Conservation (phyloP, 805 yeast species). For the Myxozyma sirexii region DNA sequence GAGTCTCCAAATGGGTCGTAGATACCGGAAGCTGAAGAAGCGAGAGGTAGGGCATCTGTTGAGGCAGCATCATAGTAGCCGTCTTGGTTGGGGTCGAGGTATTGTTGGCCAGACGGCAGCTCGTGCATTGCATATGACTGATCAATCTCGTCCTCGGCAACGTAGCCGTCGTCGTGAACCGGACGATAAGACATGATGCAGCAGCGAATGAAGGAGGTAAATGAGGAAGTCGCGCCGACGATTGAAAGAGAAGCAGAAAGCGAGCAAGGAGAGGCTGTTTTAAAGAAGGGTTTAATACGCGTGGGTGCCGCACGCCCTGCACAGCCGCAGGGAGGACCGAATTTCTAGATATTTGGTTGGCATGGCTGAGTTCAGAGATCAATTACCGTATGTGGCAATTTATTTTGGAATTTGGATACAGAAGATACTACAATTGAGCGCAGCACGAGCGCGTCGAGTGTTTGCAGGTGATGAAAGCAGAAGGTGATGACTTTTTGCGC, state of each 20-base stretch:
- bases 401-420: no score
- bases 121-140: conserved; percentile 6
- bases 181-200: conserved; percentile 20
- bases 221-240: background rate
- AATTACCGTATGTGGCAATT: no score
- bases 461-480: no score
- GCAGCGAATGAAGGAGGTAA: background rate
- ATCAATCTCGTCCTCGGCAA: conserved; percentile 1
- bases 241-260: background rate
- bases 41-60: conserved; percentile 17
- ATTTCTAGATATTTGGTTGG: no score
- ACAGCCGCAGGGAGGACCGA: no score
- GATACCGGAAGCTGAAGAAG: conserved; percentile 10
- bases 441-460: no score
- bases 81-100: conserved; percentile 4
- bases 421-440: no score
- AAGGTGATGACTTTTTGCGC: no score
- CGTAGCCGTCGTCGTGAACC: background rate
- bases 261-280: background rate
- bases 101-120: conserved; percentile 1
- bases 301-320: no score
- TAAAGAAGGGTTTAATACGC: no score
- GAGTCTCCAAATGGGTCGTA: conserved; percentile 18
- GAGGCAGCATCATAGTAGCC: conserved; percentile 9
- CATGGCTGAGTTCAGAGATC: no score